A percentile compares a stretch with the other conserved stretches of the same genome.
phyloP scores from a whole-genome alignment of 139 green algal genomes.

The Chlorella sp. region DNA sequence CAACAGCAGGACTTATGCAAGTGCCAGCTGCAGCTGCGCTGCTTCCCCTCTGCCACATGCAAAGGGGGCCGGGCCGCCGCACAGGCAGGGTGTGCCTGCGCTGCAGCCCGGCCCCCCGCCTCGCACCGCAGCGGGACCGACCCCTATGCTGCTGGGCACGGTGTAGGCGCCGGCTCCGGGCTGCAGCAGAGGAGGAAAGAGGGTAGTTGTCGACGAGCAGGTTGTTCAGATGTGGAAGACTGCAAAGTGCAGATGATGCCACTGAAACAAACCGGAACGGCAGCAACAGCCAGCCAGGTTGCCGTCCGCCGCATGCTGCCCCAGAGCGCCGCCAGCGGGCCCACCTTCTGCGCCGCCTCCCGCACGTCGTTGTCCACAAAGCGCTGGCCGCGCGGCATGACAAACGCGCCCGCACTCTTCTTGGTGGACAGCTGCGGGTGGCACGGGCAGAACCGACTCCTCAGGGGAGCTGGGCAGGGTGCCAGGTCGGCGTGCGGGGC shows the following conservation, averaged over 20 bases:
- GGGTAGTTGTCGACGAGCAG: background rate
- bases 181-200: background rate
- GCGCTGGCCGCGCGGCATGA: constrained; percentile 45
- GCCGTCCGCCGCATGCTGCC: too few relatives aligned
- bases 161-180: constrained; percentile 45
- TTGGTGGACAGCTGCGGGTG: constrained; percentile 42
- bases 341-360: constrained; percentile 22
- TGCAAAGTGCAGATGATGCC: too few relatives aligned
- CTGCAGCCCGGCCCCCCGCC: background rate
- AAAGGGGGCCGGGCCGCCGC: background rate
- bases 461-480: too few relatives aligned
- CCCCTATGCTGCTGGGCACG: constrained; percentile 32
- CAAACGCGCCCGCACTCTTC: constrained; percentile 37
- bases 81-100: background rate
- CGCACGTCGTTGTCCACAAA: constrained; percentile 31
- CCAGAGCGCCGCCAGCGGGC: too few relatives aligned
- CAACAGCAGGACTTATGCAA: too few relatives aligned
- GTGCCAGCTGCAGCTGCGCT: too few relatives aligned
- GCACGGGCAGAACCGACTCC: too few relatives aligned
- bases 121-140: constrained; percentile 9
- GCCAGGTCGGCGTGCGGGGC: too few relatives aligned
- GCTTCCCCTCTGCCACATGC: too few relatives aligned
- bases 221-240: too few relatives aligned
- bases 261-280: too few relatives aligned
- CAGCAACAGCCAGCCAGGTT: too few relatives aligned